Percentiles rank a stretch among this genome's conserved stretches.
phyloP scores from a whole-genome alignment of 257 asterid species.

The Fraxinus americana region DNA sequence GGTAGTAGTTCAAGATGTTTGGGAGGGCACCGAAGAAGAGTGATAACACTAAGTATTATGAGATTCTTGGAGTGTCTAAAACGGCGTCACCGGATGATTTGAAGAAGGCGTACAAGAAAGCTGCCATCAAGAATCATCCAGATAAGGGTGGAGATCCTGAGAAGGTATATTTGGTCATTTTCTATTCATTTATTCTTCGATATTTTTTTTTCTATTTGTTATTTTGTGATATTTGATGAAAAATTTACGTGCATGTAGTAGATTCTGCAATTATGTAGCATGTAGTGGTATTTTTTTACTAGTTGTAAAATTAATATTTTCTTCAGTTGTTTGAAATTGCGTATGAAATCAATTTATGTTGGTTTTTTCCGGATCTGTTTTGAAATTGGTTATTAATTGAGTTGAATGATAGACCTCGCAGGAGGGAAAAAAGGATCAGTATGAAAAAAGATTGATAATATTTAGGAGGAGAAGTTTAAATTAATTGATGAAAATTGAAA shows the following conservation, averaged over 20 bases:
- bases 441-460: too few relatives aligned
- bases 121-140: constrained; percentile 30
- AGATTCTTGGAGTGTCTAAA: constrained; percentile 24
- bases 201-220: not conserved
- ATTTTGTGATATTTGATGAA: not conserved
- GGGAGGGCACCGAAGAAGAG: constrained; percentile 35
- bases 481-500: too few relatives aligned
- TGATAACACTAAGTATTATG: constrained; percentile 31
- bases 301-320: not conserved
- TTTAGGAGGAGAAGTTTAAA: too few relatives aligned
- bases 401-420: not conserved
- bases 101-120: constrained; percentile 28
- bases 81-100: constrained; percentile 28
- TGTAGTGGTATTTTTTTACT: too few relatives aligned
- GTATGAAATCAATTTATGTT: too few relatives aligned
- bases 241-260: not conserved
- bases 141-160: constrained; percentile 36
- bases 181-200: not conserved
- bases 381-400: not conserved
- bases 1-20: constrained; percentile 19
- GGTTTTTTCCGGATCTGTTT: too few relatives aligned
- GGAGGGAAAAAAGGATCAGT: too few relatives aligned
- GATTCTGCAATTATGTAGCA: not conserved
- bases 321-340: not conserved
- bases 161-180: constrained; percentile 9